Conservation (phyloP, 75 land plant genomes). For the Cupressus sempervirens region DNA sequence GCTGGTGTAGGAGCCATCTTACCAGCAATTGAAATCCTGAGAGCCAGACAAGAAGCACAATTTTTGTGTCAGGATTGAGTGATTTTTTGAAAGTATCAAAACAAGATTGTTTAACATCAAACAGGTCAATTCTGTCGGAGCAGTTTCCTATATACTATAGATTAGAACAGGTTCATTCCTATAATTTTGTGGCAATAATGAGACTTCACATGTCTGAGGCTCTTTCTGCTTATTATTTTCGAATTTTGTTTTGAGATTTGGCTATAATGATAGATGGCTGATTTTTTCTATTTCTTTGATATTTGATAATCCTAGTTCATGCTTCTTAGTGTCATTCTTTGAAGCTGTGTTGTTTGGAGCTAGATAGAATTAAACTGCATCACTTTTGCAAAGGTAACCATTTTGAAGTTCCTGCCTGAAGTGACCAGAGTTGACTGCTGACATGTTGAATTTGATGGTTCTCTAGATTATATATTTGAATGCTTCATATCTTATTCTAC, state of each 20-base stretch:
- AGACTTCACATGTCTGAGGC: not conserved
- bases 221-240: not conserved
- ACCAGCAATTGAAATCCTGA: not conserved
- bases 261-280: not conserved
- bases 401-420: no score
- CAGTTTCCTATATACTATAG: not conserved
- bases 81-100: no score
- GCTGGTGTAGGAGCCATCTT: not conserved
- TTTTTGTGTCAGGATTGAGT: no score
- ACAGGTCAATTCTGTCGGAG: not conserved
- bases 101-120: not conserved
- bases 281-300: no score
- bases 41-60: no score
- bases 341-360: not conserved
- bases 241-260: not conserved
- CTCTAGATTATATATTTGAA: not conserved
- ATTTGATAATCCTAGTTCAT: not conserved
- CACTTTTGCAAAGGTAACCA: not conserved
- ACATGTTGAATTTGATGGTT: not conserved
- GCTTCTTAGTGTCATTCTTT: not conserved
- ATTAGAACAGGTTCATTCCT: not conserved
- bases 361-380: not conserved
- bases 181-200: not conserved
- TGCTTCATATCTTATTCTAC: not conserved
- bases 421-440: not conserved